Evolutionary conservation across 495 filamentous ascomycete genomes (phyloP), one percentile per base, ranked within the genome.

Genomic region (Trichoderma gamsii): DNA sequence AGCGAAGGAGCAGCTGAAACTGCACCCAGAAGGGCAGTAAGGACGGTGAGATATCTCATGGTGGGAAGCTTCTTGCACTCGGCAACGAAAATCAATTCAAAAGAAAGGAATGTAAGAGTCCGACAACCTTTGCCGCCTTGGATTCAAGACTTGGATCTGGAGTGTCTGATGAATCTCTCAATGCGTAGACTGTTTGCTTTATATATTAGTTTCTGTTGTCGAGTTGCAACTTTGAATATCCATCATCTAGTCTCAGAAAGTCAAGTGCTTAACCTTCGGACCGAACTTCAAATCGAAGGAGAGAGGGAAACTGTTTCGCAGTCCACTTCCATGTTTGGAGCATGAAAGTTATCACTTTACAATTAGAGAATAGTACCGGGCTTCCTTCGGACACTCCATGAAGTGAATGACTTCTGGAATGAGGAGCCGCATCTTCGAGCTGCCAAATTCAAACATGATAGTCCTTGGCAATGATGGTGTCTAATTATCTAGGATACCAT

Each of bases 11-110:
- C 49, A 9, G 49, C 49, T 9, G 49, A 52, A 21, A 52, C 49
- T 52, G 49, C 49, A 21, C 49, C 49, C 3, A 52, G n/a, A n/a
- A 52, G 49, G 49, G 49, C 49, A 52, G 49, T 52, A 23, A 52
- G 49, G n/a, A 52, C 8, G 9, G 49, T 23, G 16, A 52, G 21
- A 52, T 18, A 21, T 11, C 49, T 16, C 49, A 52, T 52, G 49
- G 9, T 23, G 49, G 5, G 18, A 46, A 46, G 43, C 6, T 46
- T 46, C 29, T 52, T 38, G 35, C 8, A 9, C 35, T 9, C 35
- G 8, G 35, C 5, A 38, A 9, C 35, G 35, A 38, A 38, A 38
- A 7, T n/a, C 35, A 38, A 38, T 3, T 38, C 4, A 38, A 38
- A 35, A 38, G 35, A 38, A 38, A 38, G 35, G 35, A 38, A 38